Evolutionary conservation across 1,284 basidiomycete genomes (phyloP).

Genomic region (Butyriboletus appendiculatus): DNA sequence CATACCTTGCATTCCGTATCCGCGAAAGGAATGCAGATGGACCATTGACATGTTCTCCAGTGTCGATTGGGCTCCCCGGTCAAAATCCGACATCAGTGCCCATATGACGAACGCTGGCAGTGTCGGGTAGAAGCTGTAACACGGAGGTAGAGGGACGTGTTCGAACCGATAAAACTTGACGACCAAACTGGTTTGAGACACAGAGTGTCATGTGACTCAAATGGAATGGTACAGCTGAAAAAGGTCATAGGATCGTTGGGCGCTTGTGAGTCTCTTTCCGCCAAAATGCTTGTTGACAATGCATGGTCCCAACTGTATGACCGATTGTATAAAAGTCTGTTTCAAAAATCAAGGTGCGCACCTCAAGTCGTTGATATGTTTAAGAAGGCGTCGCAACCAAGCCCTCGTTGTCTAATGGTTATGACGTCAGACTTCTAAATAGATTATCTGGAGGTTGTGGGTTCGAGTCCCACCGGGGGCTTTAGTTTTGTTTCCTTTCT

Average conservation of each 20-base stretch:
- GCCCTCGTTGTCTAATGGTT: constrained; percentile 77
- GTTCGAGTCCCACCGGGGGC: constrained; percentile 76
- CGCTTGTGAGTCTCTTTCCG: no score
- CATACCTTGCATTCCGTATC: constrained; percentile 1
- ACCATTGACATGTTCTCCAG: not conserved
- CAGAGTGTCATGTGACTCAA: no score
- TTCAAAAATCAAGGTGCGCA: no score
- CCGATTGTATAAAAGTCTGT: no score
- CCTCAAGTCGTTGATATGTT: not conserved
- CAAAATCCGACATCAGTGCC: no score
- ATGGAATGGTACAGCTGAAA: no score
- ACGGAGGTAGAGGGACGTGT: not conserved
- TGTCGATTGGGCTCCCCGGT: not conserved
- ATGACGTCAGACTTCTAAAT: constrained; percentile 79
- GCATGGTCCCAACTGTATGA: no score
- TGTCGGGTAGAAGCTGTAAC: not conserved
- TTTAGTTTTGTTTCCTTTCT: constrained; percentile 23
- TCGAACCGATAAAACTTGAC: not conserved
- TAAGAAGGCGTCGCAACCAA: not conserved
- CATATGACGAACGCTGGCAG: no score
- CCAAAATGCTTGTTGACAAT: no score
- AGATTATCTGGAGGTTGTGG: constrained; percentile 74
- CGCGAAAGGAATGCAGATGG: not conserved
- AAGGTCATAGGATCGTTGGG: no score
- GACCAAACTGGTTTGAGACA: not conserved